phyloP scores from a whole-genome alignment of 23 red algal genomes.

The Cyanidiococcus yangmingshanensis region DNA sequence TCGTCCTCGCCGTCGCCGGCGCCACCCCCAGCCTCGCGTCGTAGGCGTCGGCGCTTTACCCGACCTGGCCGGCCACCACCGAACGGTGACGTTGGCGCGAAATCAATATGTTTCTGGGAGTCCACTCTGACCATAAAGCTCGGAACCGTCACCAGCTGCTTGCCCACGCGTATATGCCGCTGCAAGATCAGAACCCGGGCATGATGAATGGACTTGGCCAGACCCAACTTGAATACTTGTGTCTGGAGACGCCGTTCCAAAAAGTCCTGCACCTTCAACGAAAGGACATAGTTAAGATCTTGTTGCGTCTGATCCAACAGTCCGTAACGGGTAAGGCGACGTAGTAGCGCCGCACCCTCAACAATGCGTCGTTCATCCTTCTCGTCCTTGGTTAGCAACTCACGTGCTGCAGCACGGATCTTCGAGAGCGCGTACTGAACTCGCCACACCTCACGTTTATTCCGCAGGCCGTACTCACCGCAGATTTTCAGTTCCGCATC shows the following conservation, averaged over 20 bases:
- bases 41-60: slow-evolving; percentile 68
- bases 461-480: slow-evolving; percentile 94
- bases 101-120: slow-evolving; percentile 98
- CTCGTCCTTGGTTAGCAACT: slow-evolving; percentile 80
- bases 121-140: slow-evolving; percentile 92
- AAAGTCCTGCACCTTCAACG: slow-evolving; percentile 95
- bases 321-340: slow-evolving; percentile 83
- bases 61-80: slow-evolving; percentile 93
- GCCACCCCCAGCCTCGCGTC: slow-evolving; percentile 45
- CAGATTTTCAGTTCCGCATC: slow-evolving; percentile 82
- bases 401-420: slow-evolving; percentile 86
- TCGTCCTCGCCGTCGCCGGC: slow-evolving; percentile 72
- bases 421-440: slow-evolving; percentile 95
- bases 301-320: slow-evolving; percentile 84
- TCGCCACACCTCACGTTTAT: slow-evolving; percentile 99
- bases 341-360: slow-evolving; percentile 80
- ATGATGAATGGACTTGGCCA: slow-evolving; percentile 99
- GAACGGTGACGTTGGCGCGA: slow-evolving; percentile 80
- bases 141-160: slow-evolving; percentile 97
- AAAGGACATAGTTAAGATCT: slow-evolving; percentile 90
- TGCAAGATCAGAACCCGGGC: slow-evolving; percentile 89
- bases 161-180: slow-evolving; percentile 97
- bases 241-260: slow-evolving; percentile 96
- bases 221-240: slow-evolving; percentile 83
- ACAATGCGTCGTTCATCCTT: slow-evolving; percentile 90